Evolutionary conservation across 2,329 filamentous ascomycete species (phyloP), one percentile per base, ranked within the genome.

Genomic region (Fusarium sterilihyphosum): DNA sequence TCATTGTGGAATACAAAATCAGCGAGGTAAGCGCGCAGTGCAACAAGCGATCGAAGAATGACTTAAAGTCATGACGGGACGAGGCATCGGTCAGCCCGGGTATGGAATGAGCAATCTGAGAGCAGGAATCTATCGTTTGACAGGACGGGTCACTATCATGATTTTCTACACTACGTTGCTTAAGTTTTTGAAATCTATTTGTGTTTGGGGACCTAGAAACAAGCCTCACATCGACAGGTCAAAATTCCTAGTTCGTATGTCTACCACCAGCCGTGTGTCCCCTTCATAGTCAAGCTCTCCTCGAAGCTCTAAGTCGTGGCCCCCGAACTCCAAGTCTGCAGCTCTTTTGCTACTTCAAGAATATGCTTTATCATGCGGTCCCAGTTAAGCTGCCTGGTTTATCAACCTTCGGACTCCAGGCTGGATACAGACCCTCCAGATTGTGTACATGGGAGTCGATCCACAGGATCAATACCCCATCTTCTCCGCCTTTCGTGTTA

Each of bases 1-100:
- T 80, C 24, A 73, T 82, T 35, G 83, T 86, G 26, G 83, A 85
- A 75, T 85, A 85, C 73, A 84, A 84, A 71, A 84, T 85, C 70
- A 85, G 83, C 62, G 80, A 85, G 65, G 82, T 85, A 22, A 78
- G 73, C 18, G 78, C 79, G 12, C 69, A 70, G 22, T 80, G 77
- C 43, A 71, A 69, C 13, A 70, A 69, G 43, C 57, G 64, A 31
- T 31, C 54, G 29, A 57, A 56, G 47, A 40, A 29, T 40, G 50
- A 49, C 17, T 73, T 41, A 76, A 31, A 56, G 24, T 20, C 33
- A 56, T 44, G 37, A 50, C 43, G 31, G 37, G 31, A 38, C 24
- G 38, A 29, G 22, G 40, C n/a, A 41, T 26, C 22, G 40, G 37
- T 61, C 31, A 43, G 44, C 35, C 26, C 12, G 26, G 40, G 24